phyloP scores from a whole-genome alignment of 2,329 filamentous ascomycete genomes.

The Blastomyces gilchristii region DNA sequence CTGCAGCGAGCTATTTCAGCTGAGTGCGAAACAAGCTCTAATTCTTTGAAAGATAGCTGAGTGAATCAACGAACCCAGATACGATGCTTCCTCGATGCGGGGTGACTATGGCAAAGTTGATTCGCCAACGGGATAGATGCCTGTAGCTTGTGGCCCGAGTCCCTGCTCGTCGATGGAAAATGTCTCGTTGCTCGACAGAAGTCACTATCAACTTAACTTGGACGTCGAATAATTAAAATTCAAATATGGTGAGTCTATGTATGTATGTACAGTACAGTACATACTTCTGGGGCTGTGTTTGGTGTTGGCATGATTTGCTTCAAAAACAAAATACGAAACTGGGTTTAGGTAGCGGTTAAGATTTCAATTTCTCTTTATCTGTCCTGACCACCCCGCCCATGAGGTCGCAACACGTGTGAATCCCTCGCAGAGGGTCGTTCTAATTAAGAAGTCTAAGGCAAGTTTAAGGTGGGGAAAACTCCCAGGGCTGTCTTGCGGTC shows the following conservation, averaged over 20 bases:
- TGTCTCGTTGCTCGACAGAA: background rate
- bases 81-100: background rate
- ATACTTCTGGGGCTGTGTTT: background rate
- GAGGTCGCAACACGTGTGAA: background rate
- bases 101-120: constrained; percentile 2
- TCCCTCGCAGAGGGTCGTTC: background rate
- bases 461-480: background rate
- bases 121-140: background rate
- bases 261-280: too few species aligned
- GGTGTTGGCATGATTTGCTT: background rate
- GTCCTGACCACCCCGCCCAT: background rate
- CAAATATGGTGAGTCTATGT: background rate
- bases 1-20: background rate
- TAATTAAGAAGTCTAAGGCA: background rate
- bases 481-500: background rate
- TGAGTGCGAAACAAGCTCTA: background rate
- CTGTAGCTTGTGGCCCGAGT: background rate
- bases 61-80: background rate
- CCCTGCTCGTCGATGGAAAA: background rate
- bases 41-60: background rate
- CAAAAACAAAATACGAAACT: background rate
- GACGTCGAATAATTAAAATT: background rate
- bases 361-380: background rate
- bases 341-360: background rate
- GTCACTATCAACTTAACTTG: too few species aligned